These are phyloP conservation scores for Trichoderma harzianum DNA, from an alignment of 2,329 filamentous ascomycete species.

Conservation along the genomic window DNA sequence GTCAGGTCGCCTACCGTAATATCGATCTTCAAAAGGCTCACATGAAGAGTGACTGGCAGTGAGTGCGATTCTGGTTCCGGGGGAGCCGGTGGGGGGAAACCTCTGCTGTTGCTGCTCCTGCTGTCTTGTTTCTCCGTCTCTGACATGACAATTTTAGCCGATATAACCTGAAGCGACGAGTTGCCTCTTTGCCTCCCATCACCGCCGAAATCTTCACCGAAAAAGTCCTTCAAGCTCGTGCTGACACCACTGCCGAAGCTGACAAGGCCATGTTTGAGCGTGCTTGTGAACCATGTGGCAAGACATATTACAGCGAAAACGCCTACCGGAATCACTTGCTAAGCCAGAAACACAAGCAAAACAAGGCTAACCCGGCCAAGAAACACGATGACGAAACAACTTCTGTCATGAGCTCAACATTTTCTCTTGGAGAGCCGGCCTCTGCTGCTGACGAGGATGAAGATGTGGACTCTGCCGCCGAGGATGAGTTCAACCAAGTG, in stretches of 20 bases:
- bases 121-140: neutral
- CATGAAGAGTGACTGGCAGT: slow-evolving; percentile 99
- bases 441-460: slow-evolving; percentile 40
- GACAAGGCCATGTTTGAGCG: slow-evolving; percentile 88
- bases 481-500: slow-evolving; percentile 73
- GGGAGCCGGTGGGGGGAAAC: too few species aligned
- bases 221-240: slow-evolving; percentile 89
- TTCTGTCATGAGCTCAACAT: slow-evolving; percentile 85
- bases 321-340: slow-evolving; percentile 89
- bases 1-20: slow-evolving; percentile 92
- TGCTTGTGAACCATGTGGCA: slow-evolving; percentile 75
- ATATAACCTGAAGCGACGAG: slow-evolving; percentile 93
- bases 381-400: slow-evolving; percentile 64
- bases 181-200: slow-evolving; percentile 85
- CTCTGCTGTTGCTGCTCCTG: neutral
- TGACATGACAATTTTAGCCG: slow-evolving; percentile 52
- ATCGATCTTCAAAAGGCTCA: slow-evolving; percentile 90
- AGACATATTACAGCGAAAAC: slow-evolving; percentile 95
- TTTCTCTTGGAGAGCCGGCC: slow-evolving; percentile 82
- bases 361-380: slow-evolving; percentile 47
- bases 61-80: slow-evolving; percentile 41
- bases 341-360: slow-evolving; percentile 79
- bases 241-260: slow-evolving; percentile 76
- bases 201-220: slow-evolving; percentile 91
- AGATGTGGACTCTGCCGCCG: slow-evolving; percentile 62